Percentiles rank a stretch among this genome's conserved stretches.
Conservation (phyloP, 192 early-diverging fungal genomes). For the Coemansia reversa region DNA sequence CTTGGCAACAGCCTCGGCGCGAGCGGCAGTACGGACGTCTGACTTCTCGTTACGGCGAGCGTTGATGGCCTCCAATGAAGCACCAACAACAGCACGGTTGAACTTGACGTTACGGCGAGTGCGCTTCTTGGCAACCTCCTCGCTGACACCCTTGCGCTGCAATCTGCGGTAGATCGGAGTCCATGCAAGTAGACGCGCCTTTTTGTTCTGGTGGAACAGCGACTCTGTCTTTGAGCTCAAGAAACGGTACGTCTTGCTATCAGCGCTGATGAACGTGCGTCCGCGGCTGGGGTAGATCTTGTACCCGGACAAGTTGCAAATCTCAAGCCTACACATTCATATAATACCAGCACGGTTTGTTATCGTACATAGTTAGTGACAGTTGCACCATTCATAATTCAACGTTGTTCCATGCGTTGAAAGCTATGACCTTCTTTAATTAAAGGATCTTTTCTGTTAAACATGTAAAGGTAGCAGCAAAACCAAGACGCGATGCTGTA, state of each 20-base stretch:
- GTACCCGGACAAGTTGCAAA: constrained; percentile 96
- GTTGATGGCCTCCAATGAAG: constrained; percentile 92
- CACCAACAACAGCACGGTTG: constrained; percentile 94
- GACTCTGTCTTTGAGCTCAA: constrained; percentile 96
- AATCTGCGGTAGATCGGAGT: constrained; percentile 95
- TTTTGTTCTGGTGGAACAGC: constrained; percentile 94
- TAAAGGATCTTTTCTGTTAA: too few relatives aligned
- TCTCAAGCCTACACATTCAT: constrained; percentile 66
- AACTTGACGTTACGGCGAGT: constrained; percentile 91
- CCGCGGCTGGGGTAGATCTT: constrained; percentile 99
- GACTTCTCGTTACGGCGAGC: constrained; percentile 97
- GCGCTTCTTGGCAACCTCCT: constrained; percentile 96
- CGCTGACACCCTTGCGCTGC: constrained; percentile 98
- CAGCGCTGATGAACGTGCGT: constrained; percentile 86
- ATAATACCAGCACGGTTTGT: too few relatives aligned
- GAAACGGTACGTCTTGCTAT: constrained; percentile 90
- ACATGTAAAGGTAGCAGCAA: too few relatives aligned
- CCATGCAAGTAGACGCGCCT: constrained; percentile 98
- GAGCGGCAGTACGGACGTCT: constrained; percentile 89
- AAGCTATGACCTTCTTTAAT: too few relatives aligned
- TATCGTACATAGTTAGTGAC: too few relatives aligned
- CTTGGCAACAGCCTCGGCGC: constrained; percentile 78
- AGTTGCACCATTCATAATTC: too few relatives aligned
- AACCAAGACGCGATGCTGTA: too few relatives aligned
- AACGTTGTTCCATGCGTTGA: too few relatives aligned